phyloP scores from a whole-genome alignment of 2,329 filamentous ascomycete genomes.

The Cladosporium halotolerans region DNA sequence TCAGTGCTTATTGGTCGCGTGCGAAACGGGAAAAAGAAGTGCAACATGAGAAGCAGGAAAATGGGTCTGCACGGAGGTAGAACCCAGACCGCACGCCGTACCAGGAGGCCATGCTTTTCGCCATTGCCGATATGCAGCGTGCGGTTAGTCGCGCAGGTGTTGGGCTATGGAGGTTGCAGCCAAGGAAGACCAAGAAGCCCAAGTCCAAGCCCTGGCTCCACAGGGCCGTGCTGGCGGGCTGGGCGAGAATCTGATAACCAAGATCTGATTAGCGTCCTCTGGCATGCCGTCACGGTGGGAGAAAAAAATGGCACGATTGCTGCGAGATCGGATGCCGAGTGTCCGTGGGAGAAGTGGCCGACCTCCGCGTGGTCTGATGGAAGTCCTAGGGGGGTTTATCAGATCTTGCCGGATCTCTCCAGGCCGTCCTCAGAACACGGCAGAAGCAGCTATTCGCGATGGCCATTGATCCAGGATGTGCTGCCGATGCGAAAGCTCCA shows the following conservation, averaged over 20 bases:
- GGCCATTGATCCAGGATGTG: background rate
- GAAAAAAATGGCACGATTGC: background rate
- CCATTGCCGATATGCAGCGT: too few species aligned
- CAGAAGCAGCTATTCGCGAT: background rate
- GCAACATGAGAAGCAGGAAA: background rate
- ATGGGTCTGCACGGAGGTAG: too few species aligned
- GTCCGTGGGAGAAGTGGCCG: background rate
- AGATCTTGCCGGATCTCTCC: conserved; percentile 6
- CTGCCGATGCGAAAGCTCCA: background rate
- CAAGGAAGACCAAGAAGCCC: conserved; percentile 9
- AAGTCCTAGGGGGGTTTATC: background rate
- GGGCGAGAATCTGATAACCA: conserved; percentile 10
- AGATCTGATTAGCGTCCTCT: conserved; percentile 11
- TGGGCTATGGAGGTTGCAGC: conserved; percentile 3
- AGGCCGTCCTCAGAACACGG: background rate
- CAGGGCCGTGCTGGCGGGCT: conserved; percentile 8
- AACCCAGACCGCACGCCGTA: too few species aligned
- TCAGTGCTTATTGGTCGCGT: background rate
- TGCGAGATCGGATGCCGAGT: conserved; percentile 7
- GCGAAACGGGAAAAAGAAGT: background rate
- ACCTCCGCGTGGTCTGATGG: background rate
- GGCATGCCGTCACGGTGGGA: background rate
- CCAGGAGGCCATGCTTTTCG: too few species aligned
- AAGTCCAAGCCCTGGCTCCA: conserved; percentile 2
- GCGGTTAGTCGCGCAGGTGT: background rate